These are phyloP conservation scores for Phoma herbarum DNA, from an alignment of 2,329 filamentous ascomycete species.

Conservation along the genomic window DNA sequence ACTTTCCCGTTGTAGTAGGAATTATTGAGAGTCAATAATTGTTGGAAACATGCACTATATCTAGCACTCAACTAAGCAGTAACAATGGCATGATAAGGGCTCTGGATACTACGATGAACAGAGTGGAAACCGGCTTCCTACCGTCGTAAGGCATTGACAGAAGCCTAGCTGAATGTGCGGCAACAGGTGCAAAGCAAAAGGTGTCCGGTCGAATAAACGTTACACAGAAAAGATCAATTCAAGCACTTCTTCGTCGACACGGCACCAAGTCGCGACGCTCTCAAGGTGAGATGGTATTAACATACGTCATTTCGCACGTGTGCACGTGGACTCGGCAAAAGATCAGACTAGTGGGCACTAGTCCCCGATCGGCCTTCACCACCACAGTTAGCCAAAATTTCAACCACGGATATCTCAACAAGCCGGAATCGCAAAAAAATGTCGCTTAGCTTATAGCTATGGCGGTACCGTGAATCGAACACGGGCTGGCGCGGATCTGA, in stretches of 20 bases:
- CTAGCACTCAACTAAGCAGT: background rate
- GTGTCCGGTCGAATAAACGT: too few species aligned
- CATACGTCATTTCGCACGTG: background rate
- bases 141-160: background rate
- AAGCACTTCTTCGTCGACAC: background rate
- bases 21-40: background rate
- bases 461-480: slow-evolving; percentile 45
- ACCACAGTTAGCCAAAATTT: background rate
- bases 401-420: background rate
- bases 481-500: slow-evolving; percentile 51
- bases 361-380: background rate
- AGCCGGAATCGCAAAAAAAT: slow-evolving; percentile 6
- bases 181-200: background rate
- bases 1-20: background rate
- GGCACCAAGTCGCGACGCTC: background rate
- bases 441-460: slow-evolving; percentile 16
- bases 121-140: background rate
- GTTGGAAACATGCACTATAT: background rate
- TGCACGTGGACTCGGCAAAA: background rate
- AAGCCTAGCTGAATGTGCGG: background rate
- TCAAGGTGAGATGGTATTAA: background rate
- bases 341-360: background rate
- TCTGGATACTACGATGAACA: background rate
- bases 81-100: background rate
- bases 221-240: background rate